phyloP scores from a whole-genome alignment of 305 asterid genomes.

The Fraxinus greggii region DNA sequence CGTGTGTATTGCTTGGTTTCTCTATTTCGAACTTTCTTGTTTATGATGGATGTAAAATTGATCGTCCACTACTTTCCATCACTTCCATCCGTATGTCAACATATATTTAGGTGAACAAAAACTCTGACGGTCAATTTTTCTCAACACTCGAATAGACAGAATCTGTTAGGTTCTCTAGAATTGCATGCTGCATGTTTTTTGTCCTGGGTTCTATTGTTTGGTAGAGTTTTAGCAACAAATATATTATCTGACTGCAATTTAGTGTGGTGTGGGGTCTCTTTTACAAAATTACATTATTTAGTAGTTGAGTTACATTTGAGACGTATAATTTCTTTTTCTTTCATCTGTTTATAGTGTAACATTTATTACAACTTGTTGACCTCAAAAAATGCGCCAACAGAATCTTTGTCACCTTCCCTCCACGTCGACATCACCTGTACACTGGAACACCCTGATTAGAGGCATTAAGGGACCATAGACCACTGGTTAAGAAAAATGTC shows the following conservation, averaged over 20 bases:
- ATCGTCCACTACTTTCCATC: neutral
- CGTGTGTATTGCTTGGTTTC: neutral
- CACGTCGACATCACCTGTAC: neutral
- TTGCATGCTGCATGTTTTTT: neutral
- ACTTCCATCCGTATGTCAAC: neutral
- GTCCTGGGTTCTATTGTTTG: neutral
- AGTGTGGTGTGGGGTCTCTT: neutral
- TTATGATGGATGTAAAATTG: neutral
- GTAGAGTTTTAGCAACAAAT: neutral
- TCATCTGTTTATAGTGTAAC: neutral
- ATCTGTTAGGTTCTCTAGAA: neutral
- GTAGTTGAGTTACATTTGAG: neutral
- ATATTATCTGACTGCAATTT: neutral
- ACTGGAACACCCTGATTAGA: neutral
- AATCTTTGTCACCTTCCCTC: neutral
- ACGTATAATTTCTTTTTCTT: neutral
- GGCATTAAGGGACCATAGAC: no score
- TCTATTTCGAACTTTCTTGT: neutral
- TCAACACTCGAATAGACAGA: neutral
- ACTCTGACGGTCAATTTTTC: neutral
- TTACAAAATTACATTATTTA: neutral
- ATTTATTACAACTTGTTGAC: neutral
- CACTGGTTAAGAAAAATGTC: neutral
- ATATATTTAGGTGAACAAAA: neutral
- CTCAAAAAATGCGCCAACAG: neutral